Conservation (phyloP, 2,329 filamentous ascomycete species). For the Aspergillus glaucus region DNA sequence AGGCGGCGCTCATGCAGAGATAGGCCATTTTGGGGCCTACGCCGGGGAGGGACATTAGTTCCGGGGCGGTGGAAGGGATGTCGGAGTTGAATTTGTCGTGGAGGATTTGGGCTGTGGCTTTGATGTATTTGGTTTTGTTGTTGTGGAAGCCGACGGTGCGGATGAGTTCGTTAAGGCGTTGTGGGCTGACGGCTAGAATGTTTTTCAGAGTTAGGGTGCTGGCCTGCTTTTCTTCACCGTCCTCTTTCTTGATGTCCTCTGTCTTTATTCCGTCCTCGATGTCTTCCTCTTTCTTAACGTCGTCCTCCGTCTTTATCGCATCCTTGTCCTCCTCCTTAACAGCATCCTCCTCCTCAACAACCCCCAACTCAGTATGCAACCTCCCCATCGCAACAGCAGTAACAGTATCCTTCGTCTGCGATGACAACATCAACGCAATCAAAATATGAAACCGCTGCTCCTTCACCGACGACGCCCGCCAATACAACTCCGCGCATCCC, state of each 20-base stretch:
- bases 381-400: constrained; percentile 76
- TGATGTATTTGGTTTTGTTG: constrained; percentile 82
- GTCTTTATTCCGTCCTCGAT: not conserved
- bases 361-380: constrained; percentile 65
- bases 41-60: constrained; percentile 70
- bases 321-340: not conserved
- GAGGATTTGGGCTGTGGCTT: constrained; percentile 66
- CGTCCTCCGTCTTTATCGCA: not conserved
- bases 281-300: not conserved
- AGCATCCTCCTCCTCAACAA: not conserved
- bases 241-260: constrained; percentile 10
- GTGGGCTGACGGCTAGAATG: constrained; percentile 64
- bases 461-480: constrained; percentile 37
- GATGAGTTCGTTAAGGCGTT: constrained; percentile 66
- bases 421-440: constrained; percentile 81
- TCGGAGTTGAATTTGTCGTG: constrained; percentile 65
- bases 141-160: constrained; percentile 88
- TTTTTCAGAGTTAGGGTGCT: constrained; percentile 65
- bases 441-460: constrained; percentile 79
- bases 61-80: constrained; percentile 72
- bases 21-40: constrained; percentile 96
- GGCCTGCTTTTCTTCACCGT: constrained; percentile 21
- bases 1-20: constrained; percentile 72
- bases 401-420: constrained; percentile 88
- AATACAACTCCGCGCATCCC: constrained; percentile 64